Percentiles rank a stretch among this genome's conserved stretches.
Conservation (phyloP, 2,329 filamentous ascomycete genomes). For the Sclerotiophoma versabilis region DNA sequence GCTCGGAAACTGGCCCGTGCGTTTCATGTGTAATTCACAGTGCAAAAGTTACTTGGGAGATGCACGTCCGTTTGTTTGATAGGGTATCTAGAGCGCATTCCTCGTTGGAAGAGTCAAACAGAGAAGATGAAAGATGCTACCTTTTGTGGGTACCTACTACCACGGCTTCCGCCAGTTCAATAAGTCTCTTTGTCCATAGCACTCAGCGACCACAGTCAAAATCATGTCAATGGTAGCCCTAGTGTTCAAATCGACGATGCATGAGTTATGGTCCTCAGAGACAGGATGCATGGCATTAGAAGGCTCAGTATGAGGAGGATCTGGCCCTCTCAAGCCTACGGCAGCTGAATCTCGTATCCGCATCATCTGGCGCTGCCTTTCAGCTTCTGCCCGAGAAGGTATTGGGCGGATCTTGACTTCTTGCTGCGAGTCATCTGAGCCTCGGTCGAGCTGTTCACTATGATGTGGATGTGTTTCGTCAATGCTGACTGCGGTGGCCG, state of each 20-base stretch:
- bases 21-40: not conserved
- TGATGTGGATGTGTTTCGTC: not conserved
- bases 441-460: not conserved
- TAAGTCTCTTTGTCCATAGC: slow-evolving; percentile 88
- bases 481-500: not conserved
- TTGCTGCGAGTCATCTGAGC: not conserved
- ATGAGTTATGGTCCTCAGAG: not conserved
- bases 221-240: slow-evolving; percentile 90
- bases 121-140: not conserved
- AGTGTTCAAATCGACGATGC: slow-evolving; percentile 55
- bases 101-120: not conserved
- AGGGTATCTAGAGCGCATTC: not conserved
- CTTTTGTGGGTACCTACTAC: slow-evolving; percentile 20
- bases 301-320: not conserved
- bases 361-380: slow-evolving; percentile 29
- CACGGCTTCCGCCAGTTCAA: slow-evolving; percentile 71
- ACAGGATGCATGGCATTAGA: not conserved
- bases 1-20: slow-evolving; percentile 13
- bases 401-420: slow-evolving; percentile 1
- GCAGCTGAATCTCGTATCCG: slow-evolving; percentile 11
- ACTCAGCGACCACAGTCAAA: slow-evolving; percentile 83
- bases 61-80: not conserved
- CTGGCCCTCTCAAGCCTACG: not conserved
- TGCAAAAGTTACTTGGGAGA: not conserved
- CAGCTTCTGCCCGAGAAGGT: slow-evolving; percentile 30